A percentile compares a stretch with the other conserved stretches of the same genome.
phyloP scores from a whole-genome alignment of 345 rosid genomes.

The Aethionema arabicum region DNA sequence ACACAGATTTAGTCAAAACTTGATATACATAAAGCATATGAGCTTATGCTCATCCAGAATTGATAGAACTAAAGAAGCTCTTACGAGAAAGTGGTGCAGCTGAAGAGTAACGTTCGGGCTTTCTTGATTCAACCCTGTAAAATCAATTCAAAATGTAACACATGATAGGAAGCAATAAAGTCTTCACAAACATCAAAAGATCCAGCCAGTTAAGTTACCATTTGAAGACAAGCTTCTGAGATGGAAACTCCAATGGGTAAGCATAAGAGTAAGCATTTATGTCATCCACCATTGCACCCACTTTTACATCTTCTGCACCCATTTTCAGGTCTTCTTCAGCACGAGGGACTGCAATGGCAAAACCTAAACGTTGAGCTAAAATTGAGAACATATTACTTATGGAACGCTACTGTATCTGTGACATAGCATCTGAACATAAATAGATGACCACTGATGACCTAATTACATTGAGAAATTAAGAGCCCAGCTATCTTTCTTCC shows the following conservation, averaged over 20 bases:
- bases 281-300: conserved; percentile 68
- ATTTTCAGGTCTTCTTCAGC: conserved; percentile 42
- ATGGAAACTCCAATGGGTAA: conserved; percentile 65
- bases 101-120: conserved; percentile 95
- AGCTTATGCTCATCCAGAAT: neutral
- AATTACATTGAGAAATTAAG: conserved; percentile 8
- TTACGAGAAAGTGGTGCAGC: conserved; percentile 96
- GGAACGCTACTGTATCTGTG: neutral
- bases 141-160: conserved; percentile 17
- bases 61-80: conserved; percentile 19
- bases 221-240: conserved; percentile 67
- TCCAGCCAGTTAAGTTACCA: conserved; percentile 45
- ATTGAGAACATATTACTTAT: neutral
- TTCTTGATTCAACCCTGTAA: conserved; percentile 90
- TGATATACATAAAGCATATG: conserved; percentile 3
- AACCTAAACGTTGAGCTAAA: conserved; percentile 10
- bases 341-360: conserved; percentile 45
- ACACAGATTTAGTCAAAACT: conserved; percentile 23
- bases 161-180: conserved; percentile 1
- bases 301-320: conserved; percentile 50
- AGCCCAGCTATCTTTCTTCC: neutral
- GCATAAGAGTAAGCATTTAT: conserved; percentile 78
- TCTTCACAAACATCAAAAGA: neutral
- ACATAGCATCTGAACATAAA: neutral
- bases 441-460: neutral